Evolutionary conservation across 805 yeast genomes (phyloP).

Genomic region (Saccharomycopsis lassenensis): DNA sequence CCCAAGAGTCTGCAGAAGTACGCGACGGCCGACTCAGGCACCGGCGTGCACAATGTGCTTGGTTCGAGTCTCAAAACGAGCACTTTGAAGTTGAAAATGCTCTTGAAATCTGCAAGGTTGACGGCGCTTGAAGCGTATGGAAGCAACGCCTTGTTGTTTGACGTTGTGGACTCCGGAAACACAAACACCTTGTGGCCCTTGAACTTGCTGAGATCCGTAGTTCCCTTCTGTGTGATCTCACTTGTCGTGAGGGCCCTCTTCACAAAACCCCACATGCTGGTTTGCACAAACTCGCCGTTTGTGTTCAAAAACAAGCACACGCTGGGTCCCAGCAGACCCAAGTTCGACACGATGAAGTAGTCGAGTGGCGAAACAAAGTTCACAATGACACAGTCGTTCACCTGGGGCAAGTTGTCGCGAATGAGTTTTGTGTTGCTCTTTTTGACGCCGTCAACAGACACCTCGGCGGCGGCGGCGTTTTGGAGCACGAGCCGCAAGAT

Average conservation of each 20-base stretch:
- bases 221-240: not conserved
- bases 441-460: constrained; percentile 35
- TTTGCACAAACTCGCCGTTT: constrained; percentile 10
- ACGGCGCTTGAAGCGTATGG: constrained; percentile 26
- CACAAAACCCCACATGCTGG: not conserved
- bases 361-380: constrained; percentile 41
- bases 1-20: constrained; percentile 1
- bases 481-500: no score
- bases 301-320: constrained; percentile 6
- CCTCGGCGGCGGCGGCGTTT: no score
- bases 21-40: constrained; percentile 3
- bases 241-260: not conserved
- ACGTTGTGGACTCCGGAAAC: constrained; percentile 74
- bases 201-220: not conserved
- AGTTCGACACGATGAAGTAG: constrained; percentile 21
- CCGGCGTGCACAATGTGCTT: constrained; percentile 11
- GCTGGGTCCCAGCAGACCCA: constrained; percentile 4
- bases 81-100: constrained; percentile 5
- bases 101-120: not conserved
- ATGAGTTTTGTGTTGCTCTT: constrained; percentile 25
- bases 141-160: constrained; percentile 71
- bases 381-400: constrained; percentile 32
- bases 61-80: constrained; percentile 9
- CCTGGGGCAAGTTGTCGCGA: constrained; percentile 25
- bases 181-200: constrained; percentile 32